Conservation (phyloP, 2,329 filamentous ascomycete genomes). For the Colletotrichum sp. region DNA sequence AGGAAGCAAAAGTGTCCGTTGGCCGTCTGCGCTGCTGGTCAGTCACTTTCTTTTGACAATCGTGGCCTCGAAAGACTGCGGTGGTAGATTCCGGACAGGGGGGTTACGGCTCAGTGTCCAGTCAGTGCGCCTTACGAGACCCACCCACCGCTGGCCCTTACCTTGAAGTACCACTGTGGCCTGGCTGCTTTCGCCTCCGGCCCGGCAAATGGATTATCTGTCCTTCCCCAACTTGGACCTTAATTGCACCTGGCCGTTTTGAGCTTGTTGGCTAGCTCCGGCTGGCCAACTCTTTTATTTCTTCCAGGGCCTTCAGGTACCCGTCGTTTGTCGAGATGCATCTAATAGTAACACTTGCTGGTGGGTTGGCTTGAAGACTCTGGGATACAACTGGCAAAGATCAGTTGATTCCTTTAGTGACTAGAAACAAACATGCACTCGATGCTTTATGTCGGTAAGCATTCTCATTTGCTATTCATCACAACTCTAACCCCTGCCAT, state of each 20-base stretch:
- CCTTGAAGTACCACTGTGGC: background rate
- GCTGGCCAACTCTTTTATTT: background rate
- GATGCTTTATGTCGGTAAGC: background rate
- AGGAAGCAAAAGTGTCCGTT: background rate
- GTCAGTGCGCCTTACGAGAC: background rate
- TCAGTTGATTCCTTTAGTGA: background rate
- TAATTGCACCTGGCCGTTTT: background rate
- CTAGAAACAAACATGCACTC: background rate
- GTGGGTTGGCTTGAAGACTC: too few relatives aligned
- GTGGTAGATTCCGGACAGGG: conserved; percentile 21
- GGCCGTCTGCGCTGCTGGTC: background rate
- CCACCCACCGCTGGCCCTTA: background rate
- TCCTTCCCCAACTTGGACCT: conserved; percentile 14
- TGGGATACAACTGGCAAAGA: background rate
- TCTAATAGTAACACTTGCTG: background rate
- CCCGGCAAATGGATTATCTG: conserved; percentile 22
- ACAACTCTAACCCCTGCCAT: background rate
- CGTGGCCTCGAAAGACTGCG: conserved; percentile 38
- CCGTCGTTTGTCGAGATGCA: background rate
- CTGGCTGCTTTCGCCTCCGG: background rate
- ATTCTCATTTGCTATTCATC: background rate
- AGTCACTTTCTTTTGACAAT: conserved; percentile 28
- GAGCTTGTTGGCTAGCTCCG: background rate
- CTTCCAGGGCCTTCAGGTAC: background rate
- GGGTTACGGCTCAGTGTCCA: conserved; percentile 9